Evolutionary conservation across 2,329 filamentous ascomycete genomes (phyloP).

Genomic region (Blumeria hordei): DNA sequence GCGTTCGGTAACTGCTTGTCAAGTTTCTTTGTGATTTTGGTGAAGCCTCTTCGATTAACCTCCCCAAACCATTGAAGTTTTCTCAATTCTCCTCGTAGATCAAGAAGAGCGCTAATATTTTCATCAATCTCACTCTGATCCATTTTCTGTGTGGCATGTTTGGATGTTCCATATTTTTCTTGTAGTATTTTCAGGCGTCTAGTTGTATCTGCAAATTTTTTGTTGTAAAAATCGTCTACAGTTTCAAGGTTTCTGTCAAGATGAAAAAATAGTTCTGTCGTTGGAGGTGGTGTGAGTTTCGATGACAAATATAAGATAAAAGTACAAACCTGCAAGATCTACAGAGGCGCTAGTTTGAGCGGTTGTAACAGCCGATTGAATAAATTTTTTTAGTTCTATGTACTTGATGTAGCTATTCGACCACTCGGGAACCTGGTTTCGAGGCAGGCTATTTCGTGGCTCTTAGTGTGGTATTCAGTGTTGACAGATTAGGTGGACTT

Average conservation of each 20-base stretch:
- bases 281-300: neutral
- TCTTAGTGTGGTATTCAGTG: conserved; percentile 5
- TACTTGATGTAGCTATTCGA: conserved; percentile 68
- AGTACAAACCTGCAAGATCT: conserved; percentile 60
- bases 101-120: conserved; percentile 68
- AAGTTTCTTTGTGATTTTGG: conserved; percentile 97
- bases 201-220: conserved; percentile 67
- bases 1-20: conserved; percentile 75
- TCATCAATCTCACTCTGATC: conserved; percentile 83
- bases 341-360: conserved; percentile 46
- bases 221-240: conserved; percentile 92
- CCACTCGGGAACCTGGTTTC: conserved; percentile 76
- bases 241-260: conserved; percentile 94
- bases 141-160: conserved; percentile 44
- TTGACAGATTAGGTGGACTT: conserved; percentile 11
- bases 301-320: neutral
- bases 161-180: conserved; percentile 59
- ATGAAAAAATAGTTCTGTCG: conserved; percentile 77
- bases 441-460: conserved; percentile 33
- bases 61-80: conserved; percentile 97
- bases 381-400: conserved; percentile 81
- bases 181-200: conserved; percentile 68
- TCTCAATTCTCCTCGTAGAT: conserved; percentile 64
- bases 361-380: conserved; percentile 49
- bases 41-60: conserved; percentile 81